These are phyloP conservation scores for Yarrowia sp. DNA, from an alignment of 805 yeast genomes.

Conservation along the genomic window DNA sequence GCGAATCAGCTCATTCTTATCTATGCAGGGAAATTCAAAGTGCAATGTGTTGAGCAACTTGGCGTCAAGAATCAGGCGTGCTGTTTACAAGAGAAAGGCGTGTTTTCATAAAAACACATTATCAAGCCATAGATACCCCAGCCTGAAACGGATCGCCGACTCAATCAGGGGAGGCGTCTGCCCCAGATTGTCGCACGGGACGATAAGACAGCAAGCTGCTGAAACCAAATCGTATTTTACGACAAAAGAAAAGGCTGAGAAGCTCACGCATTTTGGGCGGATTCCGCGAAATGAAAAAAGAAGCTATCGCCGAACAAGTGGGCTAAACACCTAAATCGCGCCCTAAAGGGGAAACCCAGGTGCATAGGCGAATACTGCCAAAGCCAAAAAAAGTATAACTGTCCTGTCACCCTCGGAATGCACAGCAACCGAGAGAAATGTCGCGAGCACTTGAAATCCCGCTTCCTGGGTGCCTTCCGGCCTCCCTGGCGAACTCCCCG, in stretches of 20 bases:
- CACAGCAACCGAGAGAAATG: no score
- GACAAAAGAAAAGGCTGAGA: not conserved
- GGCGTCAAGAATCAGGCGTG: no score
- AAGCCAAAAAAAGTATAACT: not conserved
- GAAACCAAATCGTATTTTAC: constrained; percentile 1
- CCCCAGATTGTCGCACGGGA: constrained; percentile 17
- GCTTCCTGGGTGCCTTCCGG: no score
- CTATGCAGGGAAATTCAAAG: constrained; percentile 23
- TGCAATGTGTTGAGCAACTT: no score
- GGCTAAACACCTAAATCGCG: not conserved
- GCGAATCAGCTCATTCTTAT: constrained; percentile 15
- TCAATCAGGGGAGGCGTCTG: constrained; percentile 24
- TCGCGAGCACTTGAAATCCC: no score
- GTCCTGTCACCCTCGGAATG: no score
- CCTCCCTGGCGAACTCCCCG: no score
- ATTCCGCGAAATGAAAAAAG: not conserved
- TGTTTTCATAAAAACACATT: no score
- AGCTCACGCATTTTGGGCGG: no score
- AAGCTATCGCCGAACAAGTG: not conserved
- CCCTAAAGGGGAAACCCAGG: not conserved
- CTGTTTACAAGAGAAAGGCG: no score
- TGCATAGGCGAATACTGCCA: constrained; percentile 8
- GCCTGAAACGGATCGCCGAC: not conserved
- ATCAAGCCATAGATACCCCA: no score
- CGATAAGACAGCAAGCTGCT: constrained; percentile 18